phyloP scores from a whole-genome alignment of 805 yeast species.

The Kuraishia ogatae region DNA sequence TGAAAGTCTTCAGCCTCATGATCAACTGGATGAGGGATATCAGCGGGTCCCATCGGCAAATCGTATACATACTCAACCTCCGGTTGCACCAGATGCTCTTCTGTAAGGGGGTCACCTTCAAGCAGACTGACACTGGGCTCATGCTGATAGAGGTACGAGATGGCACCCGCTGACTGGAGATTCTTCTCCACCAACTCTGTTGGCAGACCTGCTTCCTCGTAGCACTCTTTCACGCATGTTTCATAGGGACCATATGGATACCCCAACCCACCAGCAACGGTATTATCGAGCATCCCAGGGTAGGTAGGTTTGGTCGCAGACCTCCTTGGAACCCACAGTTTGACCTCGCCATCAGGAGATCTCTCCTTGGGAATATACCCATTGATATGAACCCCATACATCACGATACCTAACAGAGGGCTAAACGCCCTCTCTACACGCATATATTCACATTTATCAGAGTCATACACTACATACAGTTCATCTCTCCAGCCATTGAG shows the following conservation, averaged over 20 bases:
- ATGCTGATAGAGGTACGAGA: slow-evolving; percentile 53
- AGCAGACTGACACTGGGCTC: slow-evolving; percentile 16
- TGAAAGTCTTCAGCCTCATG: slow-evolving; percentile 71
- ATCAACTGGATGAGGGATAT: slow-evolving; percentile 52
- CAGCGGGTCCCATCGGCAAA: slow-evolving; percentile 39
- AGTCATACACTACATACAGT: slow-evolving; percentile 61
- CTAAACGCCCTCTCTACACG: slow-evolving; percentile 75
- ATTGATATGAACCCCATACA: slow-evolving; percentile 84
- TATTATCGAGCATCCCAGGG: slow-evolving; percentile 88
- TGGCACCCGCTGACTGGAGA: slow-evolving; percentile 48
- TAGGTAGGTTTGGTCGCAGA: slow-evolving; percentile 73
- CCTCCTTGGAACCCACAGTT: slow-evolving; percentile 82
- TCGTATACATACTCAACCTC: slow-evolving; percentile 84
- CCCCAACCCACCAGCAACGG: slow-evolving; percentile 93
- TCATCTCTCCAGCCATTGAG: slow-evolving; percentile 82
- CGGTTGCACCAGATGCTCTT: slow-evolving; percentile 67
- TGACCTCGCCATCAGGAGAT: slow-evolving; percentile 29
- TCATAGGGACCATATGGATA: slow-evolving; percentile 68
- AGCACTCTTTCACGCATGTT: slow-evolving; percentile 77
- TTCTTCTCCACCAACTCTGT: slow-evolving; percentile 37
- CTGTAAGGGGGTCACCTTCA: slow-evolving; percentile 15
- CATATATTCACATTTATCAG: slow-evolving; percentile 48
- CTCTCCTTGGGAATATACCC: slow-evolving; percentile 55
- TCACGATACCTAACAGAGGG: slow-evolving; percentile 74
- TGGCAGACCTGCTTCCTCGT: slow-evolving; percentile 82